Evolutionary conservation across 1,284 basidiomycete species (phyloP), one percentile per base, ranked within the genome.

Genomic region (Ustilago bromivora): DNA sequence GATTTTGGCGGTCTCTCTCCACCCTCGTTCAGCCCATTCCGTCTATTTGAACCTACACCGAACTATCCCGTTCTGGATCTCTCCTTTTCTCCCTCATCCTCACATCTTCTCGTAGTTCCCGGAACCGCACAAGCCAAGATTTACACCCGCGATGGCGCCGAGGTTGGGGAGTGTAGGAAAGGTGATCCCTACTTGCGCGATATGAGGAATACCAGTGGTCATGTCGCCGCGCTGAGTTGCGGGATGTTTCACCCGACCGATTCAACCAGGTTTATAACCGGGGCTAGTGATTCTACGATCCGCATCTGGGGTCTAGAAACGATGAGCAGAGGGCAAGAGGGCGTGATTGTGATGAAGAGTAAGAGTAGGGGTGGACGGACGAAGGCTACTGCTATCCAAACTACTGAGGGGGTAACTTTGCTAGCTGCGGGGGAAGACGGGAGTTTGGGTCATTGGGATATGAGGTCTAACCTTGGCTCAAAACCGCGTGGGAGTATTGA

Each of bases 1-100:
- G 97, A 99, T 87, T 99, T 99, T 88, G 97, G 96, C 82, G 97
- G 97, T 8, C 99, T 99, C 96, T 93, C 93, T 81, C 88, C 89
- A 81, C 88, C 89, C 75, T 78, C 86, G 5, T 90, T 93, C 86
- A 93, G 93, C 85, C 96, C 97, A 15, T 99, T 99, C 90, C 94
- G 95, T 88, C 93, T 90, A 75, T 98, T 94, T 90, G 95, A 99
- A 86, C 94, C 95, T 67, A 91, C 92, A 66, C 95, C 94, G 69
- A 93, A 92, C 79, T 98, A 99, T 87, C 76, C 78, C 11, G 60
- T 85, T 3, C 60, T 83, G 15, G 78, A 85, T 34, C 61, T 85
- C 11, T 68, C 66, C 8, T 85, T 81, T 38, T 76, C 72, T 1
- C 53, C 69, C 11, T 38, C 53, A 40, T 46, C 46, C 4, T 12